Evolutionary conservation across 192 early-diverging fungal species (phyloP).

Genomic region (Mortierella hygrophila): DNA sequence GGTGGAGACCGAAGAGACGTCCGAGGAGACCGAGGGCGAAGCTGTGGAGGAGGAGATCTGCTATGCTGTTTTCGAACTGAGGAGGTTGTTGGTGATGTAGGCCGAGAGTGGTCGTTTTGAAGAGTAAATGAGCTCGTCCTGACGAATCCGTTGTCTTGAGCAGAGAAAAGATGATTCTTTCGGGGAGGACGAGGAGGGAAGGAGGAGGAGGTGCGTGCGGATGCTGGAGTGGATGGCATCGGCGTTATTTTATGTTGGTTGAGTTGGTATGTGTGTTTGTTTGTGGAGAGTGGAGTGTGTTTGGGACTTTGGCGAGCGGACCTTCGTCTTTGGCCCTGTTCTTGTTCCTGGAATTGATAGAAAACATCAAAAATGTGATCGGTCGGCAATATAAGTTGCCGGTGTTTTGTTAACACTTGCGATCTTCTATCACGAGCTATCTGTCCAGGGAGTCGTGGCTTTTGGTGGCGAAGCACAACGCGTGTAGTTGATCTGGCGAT

Average conservation of each 20-base stretch:
- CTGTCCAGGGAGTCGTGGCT: too few relatives aligned
- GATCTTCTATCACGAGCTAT: too few relatives aligned
- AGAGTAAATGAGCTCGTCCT: background rate
- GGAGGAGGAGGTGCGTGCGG: background rate
- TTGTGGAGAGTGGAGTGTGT: background rate
- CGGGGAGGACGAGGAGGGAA: background rate
- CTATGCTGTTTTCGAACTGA: background rate
- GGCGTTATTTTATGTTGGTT: background rate
- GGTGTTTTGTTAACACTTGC: too few relatives aligned
- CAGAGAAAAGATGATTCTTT: background rate
- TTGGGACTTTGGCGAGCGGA: background rate
- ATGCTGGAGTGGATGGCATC: background rate
- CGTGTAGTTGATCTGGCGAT: too few relatives aligned
- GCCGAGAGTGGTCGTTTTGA: background rate
- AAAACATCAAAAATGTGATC: too few relatives aligned
- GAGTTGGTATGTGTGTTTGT: background rate
- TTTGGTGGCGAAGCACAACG: too few relatives aligned
- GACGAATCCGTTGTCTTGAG: background rate
- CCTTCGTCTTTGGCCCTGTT: background rate
- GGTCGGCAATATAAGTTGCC: too few relatives aligned
- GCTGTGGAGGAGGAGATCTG: background rate
- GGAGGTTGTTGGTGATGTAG: background rate
- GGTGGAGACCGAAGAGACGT: background rate
- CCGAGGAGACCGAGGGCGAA: conserved; percentile 6
- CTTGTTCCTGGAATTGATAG: too few relatives aligned